Evolutionary conservation across 2,329 filamentous ascomycete species (phyloP).

Genomic region (Fusarium sp.): DNA sequence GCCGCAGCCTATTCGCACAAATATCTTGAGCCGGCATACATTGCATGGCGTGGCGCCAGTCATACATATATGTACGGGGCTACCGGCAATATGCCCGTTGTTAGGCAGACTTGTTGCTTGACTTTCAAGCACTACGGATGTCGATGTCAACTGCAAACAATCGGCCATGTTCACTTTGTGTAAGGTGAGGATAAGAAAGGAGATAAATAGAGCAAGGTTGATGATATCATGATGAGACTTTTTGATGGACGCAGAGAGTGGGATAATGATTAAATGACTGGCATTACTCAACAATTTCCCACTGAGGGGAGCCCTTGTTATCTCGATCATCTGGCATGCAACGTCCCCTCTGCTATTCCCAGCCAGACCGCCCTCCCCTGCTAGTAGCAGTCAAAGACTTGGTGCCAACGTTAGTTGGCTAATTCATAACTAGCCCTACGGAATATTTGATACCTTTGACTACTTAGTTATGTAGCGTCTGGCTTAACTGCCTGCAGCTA

Average conservation of each 20-base stretch:
- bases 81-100: constrained; percentile 15
- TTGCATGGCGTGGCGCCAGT: constrained; percentile 9
- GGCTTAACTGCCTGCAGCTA: background rate
- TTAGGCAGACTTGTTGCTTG: too few relatives aligned
- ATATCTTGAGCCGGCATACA: constrained; percentile 18
- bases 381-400: constrained; percentile 2
- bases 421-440: background rate
- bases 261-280: too few relatives aligned
- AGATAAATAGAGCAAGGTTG: background rate
- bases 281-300: background rate
- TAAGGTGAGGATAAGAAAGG: background rate
- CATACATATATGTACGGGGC: constrained; percentile 9
- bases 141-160: background rate
- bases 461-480: too few relatives aligned
- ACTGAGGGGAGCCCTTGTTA: background rate
- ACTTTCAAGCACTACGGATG: too few relatives aligned
- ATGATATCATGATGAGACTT: background rate
- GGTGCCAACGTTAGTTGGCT: background rate
- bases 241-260: background rate
- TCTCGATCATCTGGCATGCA: constrained; percentile 5
- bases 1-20: constrained; percentile 8
- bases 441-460: too few relatives aligned
- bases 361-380: background rate
- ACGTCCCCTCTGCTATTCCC: background rate
- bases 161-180: constrained; percentile 2